These are phyloP conservation scores for Kickxella alabastrina DNA, from an alignment of 192 early-diverging fungal genomes.

Conservation along the genomic window DNA sequence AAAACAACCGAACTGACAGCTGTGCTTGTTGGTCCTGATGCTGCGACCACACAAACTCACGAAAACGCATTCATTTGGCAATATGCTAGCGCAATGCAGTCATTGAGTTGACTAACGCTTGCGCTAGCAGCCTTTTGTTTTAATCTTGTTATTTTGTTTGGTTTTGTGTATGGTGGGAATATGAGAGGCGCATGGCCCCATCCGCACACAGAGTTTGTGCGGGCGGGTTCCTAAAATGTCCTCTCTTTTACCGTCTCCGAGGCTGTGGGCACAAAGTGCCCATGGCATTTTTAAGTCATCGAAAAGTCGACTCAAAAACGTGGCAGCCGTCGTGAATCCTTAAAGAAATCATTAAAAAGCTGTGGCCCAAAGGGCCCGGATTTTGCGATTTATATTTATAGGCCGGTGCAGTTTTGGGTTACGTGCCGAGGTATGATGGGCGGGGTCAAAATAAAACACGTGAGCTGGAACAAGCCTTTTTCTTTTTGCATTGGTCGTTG, in stretches of 20 bases:
- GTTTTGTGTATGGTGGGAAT: conserved; percentile 7
- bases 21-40: too few relatives aligned
- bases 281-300: conserved; percentile 41
- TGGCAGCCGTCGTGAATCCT: conserved; percentile 46
- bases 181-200: conserved; percentile 41
- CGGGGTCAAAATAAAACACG: not conserved
- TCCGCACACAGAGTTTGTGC: conserved; percentile 9
- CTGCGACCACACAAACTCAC: too few relatives aligned
- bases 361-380: not conserved
- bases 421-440: conserved; percentile 2
- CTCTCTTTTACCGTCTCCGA: conserved; percentile 40
- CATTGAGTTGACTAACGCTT: too few relatives aligned
- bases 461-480: too few relatives aligned
- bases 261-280: conserved; percentile 18
- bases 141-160: conserved; percentile 1
- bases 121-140: too few relatives aligned
- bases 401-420: not conserved
- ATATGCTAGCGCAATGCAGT: too few relatives aligned
- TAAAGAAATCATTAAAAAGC: conserved; percentile 1
- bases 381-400: conserved; percentile 3
- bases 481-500: too few relatives aligned
- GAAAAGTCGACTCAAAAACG: conserved; percentile 18
- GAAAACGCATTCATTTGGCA: too few relatives aligned
- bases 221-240: conserved; percentile 37
- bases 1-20: too few relatives aligned